Evolutionary conservation across 805 yeast genomes (phyloP).

Genomic region (Wickerhamomyces kurtzmanii): DNA sequence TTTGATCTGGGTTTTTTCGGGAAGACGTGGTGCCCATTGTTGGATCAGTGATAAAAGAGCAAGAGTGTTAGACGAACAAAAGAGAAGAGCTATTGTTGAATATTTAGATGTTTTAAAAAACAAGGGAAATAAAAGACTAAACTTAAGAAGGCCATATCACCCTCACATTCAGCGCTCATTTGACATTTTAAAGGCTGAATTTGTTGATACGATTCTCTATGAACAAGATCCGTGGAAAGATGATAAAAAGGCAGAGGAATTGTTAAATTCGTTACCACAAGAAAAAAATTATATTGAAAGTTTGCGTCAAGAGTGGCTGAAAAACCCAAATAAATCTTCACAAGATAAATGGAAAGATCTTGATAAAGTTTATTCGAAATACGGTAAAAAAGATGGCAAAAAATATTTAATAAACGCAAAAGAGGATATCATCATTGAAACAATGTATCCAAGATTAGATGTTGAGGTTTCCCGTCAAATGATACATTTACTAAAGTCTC

Average conservation of each 20-base stretch:
- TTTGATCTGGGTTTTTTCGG: slow-evolving; percentile 92
- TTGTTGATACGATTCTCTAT: slow-evolving; percentile 53
- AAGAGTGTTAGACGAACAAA: slow-evolving; percentile 57
- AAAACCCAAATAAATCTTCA: slow-evolving; percentile 40
- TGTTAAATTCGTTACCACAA: slow-evolving; percentile 52
- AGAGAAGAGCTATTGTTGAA: slow-evolving; percentile 72
- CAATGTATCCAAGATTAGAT: slow-evolving; percentile 87
- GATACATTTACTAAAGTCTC: slow-evolving; percentile 89
- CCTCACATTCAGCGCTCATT: slow-evolving; percentile 79
- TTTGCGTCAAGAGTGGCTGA: slow-evolving; percentile 50
- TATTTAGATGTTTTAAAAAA: slow-evolving; percentile 70
- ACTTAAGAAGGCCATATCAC: slow-evolving; percentile 72
- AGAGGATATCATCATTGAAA: slow-evolving; percentile 72
- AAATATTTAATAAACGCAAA: slow-evolving; percentile 54
- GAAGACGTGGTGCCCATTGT: slow-evolving; percentile 98
- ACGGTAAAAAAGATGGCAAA: slow-evolving; percentile 21
- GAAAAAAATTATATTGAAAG: slow-evolving; percentile 46
- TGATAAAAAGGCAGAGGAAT: slow-evolving; percentile 41
- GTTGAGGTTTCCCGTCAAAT: slow-evolving; percentile 85
- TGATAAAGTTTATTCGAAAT: slow-evolving; percentile 35
- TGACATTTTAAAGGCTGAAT: slow-evolving; percentile 51
- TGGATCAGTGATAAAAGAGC: slow-evolving; percentile 92
- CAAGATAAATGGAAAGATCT: slow-evolving; percentile 74
- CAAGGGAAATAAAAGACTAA: slow-evolving; percentile 36
- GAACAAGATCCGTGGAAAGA: slow-evolving; percentile 86